phyloP scores from a whole-genome alignment of 257 asterid species.

The Salvia hispanica region DNA sequence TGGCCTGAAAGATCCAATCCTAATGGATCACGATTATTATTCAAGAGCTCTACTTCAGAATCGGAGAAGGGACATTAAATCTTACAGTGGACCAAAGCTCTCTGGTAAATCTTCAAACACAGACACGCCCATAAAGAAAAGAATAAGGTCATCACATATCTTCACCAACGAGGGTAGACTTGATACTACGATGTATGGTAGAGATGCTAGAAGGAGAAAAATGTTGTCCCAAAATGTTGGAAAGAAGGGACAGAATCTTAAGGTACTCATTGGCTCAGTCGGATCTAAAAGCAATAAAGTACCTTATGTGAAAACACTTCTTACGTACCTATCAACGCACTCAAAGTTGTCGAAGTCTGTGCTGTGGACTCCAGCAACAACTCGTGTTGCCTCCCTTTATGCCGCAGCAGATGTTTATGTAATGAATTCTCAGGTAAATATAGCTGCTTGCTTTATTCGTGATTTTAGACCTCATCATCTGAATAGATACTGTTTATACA shows the following conservation, averaged over 20 bases:
- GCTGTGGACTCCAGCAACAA: slow-evolving; percentile 95
- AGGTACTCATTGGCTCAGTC: slow-evolving; percentile 87
- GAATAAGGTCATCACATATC: slow-evolving; percentile 21
- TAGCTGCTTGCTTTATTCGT: neutral
- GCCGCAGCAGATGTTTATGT: slow-evolving; percentile 94
- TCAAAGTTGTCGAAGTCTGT: slow-evolving; percentile 70
- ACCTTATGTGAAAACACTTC: slow-evolving; percentile 73
- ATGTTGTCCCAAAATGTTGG: slow-evolving; percentile 36
- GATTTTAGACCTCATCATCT: neutral
- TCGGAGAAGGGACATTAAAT: slow-evolving; percentile 21
- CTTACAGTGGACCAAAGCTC: slow-evolving; percentile 18
- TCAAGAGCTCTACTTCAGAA: slow-evolving; percentile 57
- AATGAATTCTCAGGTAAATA: slow-evolving; percentile 91
- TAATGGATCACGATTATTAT: slow-evolving; percentile 49
- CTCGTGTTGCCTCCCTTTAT: slow-evolving; percentile 90
- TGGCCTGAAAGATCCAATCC: slow-evolving; percentile 32
- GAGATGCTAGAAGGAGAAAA: slow-evolving; percentile 41
- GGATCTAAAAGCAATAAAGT: slow-evolving; percentile 94
- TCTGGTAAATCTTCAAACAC: neutral
- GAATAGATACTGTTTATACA: too few relatives aligned
- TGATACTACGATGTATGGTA: slow-evolving; percentile 24
- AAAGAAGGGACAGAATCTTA: slow-evolving; percentile 48
- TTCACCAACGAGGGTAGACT: slow-evolving; percentile 20
- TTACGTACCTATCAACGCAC: slow-evolving; percentile 55
- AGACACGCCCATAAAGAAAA: slow-evolving; percentile 22